Evolutionary conservation across 768 basidiomycete genomes (phyloP), one percentile per base, ranked within the genome.

Genomic region (Leccinum variicolor): DNA sequence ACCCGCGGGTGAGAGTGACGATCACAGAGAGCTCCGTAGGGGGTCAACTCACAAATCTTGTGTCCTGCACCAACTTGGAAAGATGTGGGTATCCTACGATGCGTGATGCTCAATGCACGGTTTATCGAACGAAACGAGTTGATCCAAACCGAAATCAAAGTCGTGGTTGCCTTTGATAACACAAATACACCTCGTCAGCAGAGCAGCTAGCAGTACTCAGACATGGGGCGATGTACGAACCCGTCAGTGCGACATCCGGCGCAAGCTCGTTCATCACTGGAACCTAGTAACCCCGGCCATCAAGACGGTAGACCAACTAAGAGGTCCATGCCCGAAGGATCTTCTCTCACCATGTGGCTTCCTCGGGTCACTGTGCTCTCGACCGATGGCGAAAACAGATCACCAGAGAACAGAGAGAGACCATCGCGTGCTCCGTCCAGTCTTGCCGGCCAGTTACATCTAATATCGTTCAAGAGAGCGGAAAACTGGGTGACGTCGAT

Each of bases 321-420:
- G 21, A 41, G 28, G 26, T 28, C 21, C 28, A 23, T 11, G 36
- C 57, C 6, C 6, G 29, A 43, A 45, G 26, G 36, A 15, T 23
- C 46, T 6, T 17, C 23, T 63, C 77, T 55, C 63, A 91, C 92
- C 92, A 94, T 92, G 81, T 94, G 92, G 64, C 87, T 90, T 49
- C 93, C 93, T 70, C 93, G 78, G 6, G 93, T 94, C 39, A 96
- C 86, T 4, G 89, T 86, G 60, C 87, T 90, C 73, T 95, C 94
- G 1, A 91, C 80, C 2, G 89, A 91, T 0, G 93, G 94, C 21
- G 89, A 86, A 70, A 95, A 95, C 17, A 92, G 77, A 70, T 96
- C 94, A 8, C 94, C 94, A 34, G 91, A 94, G 73, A 96, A 97
- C 4, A 97, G 73, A 0, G 87, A 77, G 11, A 97, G 75, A 0